A percentile compares a stretch with the other conserved stretches of the same genome.
phyloP scores from a whole-genome alignment of 768 basidiomycete genomes.

The Rhodosporidiobolus odoratus region DNA sequence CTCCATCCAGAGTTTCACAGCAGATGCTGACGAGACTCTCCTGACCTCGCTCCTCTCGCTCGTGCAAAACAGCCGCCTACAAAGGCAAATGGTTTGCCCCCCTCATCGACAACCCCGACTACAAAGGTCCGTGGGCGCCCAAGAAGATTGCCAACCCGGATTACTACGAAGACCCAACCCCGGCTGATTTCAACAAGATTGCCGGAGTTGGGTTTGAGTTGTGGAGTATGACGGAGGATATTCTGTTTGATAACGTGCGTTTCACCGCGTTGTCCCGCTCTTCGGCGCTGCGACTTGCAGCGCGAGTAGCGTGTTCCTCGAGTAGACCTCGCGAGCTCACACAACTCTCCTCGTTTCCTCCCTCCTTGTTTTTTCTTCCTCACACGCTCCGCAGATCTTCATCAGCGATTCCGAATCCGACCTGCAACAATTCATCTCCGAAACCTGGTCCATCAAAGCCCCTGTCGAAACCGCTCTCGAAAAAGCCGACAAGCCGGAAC shows the following conservation, averaged over 20 bases:
- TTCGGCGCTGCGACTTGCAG: not conserved
- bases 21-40: not conserved
- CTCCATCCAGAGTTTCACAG: too few species aligned
- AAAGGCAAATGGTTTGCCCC: constrained; percentile 96
- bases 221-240: constrained; percentile 95
- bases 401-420: constrained; percentile 82
- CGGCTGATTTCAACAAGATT: constrained; percentile 79
- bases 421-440: constrained; percentile 71
- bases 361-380: constrained; percentile 24
- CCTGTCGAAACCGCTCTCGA: constrained; percentile 62
- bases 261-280: not conserved
- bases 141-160: constrained; percentile 63
- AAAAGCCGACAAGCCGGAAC: constrained; percentile 45
- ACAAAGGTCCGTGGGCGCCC: constrained; percentile 92
- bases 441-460: constrained; percentile 90
- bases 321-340: too few species aligned
- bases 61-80: constrained; percentile 58
- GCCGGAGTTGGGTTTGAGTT: constrained; percentile 64
- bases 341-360: too few species aligned
- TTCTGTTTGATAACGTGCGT: constrained; percentile 70
- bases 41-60: too few species aligned
- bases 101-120: constrained; percentile 91
- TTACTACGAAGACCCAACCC: constrained; percentile 72
- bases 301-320: not conserved
- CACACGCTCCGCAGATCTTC: constrained; percentile 57